phyloP scores from a whole-genome alignment of 345 rosid genomes.

The Eucalyptus tenuipes region DNA sequence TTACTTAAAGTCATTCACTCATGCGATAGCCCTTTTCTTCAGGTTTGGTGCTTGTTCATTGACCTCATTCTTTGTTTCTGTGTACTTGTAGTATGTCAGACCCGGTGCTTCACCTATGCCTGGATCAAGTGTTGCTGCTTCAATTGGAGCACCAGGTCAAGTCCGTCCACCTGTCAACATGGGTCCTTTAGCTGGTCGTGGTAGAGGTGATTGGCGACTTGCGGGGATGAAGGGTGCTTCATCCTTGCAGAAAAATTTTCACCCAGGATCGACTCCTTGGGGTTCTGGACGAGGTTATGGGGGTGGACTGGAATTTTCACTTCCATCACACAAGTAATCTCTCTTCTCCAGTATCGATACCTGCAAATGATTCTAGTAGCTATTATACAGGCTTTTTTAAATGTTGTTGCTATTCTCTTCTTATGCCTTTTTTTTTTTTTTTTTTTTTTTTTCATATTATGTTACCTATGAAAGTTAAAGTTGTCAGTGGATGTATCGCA shows the following conservation, averaged over 20 bases:
- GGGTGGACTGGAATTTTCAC: slow-evolving; percentile 80
- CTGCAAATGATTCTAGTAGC: not conserved
- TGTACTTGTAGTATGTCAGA: slow-evolving; percentile 82
- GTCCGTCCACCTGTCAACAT: slow-evolving; percentile 59
- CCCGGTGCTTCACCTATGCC: slow-evolving; percentile 84
- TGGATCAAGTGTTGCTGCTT: slow-evolving; percentile 41
- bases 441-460: not conserved
- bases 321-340: slow-evolving; percentile 96
- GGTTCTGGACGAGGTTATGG: slow-evolving; percentile 78
- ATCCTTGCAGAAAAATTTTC: slow-evolving; percentile 66
- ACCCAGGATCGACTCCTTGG: slow-evolving; percentile 53
- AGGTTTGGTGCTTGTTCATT: not conserved
- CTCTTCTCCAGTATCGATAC: not conserved
- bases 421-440: not conserved
- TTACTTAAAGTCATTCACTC: not conserved
- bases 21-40: not conserved
- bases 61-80: slow-evolving; percentile 1
- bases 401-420: not conserved
- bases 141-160: slow-evolving; percentile 59
- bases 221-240: slow-evolving; percentile 54
- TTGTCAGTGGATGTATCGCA: not conserved
- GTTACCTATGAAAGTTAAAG: not conserved
- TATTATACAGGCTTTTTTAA: not conserved
- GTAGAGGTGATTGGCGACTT: slow-evolving; percentile 96
- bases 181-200: slow-evolving; percentile 68